A percentile compares a stretch with the other conserved stretches of the same genome.
Evolutionary conservation across 208 protist genomes (phyloP).

Genomic region (Lotmaria passim): DNA sequence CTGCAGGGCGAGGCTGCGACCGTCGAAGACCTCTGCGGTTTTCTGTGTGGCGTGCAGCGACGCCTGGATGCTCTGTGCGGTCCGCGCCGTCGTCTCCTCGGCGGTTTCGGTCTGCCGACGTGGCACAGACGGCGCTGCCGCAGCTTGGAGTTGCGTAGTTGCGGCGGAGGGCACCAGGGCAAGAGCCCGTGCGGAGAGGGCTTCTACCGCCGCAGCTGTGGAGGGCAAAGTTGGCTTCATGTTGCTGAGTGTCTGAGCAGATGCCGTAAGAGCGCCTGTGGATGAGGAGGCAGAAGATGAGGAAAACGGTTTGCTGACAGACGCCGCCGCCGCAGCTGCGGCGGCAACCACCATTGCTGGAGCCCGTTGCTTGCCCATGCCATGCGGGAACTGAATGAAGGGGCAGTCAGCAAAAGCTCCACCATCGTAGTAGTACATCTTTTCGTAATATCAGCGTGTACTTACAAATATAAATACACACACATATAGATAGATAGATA

Average conservation of each 20-base stretch:
- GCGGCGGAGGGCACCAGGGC: neutral
- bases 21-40: conserved; percentile 44
- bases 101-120: conserved; percentile 10
- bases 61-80: conserved; percentile 36
- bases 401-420: conserved; percentile 70
- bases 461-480: neutral
- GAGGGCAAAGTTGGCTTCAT: neutral
- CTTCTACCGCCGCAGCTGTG: neutral
- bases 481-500: neutral
- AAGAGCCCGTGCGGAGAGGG: neutral
- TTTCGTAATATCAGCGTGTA: neutral
- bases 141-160: neutral
- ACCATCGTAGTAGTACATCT: conserved; percentile 53
- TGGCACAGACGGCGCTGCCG: neutral
- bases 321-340: conserved; percentile 1
- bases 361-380: conserved; percentile 46
- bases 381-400: conserved; percentile 69
- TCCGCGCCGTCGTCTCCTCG: conserved; percentile 45
- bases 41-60: conserved; percentile 28
- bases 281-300: neutral
- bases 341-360: conserved; percentile 15
- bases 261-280: neutral
- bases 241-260: neutral
- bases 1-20: conserved; percentile 31
- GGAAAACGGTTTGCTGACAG: neutral